Evolutionary conservation across 2,329 filamentous ascomycete species (phyloP).

Genomic region (Diaporthe humulicola): DNA sequence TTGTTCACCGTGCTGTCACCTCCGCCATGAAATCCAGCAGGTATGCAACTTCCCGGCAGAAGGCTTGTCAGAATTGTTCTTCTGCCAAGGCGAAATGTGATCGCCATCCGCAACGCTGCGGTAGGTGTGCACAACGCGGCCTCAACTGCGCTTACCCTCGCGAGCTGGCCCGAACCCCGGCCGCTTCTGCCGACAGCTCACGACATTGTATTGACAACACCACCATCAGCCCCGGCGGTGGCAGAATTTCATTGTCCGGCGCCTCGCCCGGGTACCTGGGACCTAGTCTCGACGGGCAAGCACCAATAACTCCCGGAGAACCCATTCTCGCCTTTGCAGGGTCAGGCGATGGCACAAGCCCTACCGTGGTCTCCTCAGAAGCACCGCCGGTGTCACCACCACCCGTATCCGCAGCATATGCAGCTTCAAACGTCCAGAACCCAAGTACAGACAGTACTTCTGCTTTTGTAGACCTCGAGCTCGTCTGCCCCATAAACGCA

Average conservation of each 20-base stretch:
- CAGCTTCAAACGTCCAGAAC: not conserved
- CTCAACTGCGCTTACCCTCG: constrained; percentile 50
- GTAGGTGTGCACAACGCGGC: constrained; percentile 48
- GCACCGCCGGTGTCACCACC: not conserved
- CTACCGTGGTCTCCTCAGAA: not conserved
- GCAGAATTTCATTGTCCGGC: not conserved
- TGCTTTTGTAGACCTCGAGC: constrained; percentile 44
- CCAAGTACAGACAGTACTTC: not conserved
- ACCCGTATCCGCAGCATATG: not conserved
- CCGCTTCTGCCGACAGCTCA: not conserved
- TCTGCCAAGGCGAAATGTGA: constrained; percentile 57
- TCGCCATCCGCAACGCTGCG: constrained; percentile 49
- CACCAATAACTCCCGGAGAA: not conserved
- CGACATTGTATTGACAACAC: not conserved
- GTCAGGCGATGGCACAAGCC: not conserved
- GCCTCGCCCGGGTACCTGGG: not conserved
- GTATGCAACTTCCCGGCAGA: not conserved
- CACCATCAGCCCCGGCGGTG: not conserved
- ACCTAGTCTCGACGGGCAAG: not conserved
- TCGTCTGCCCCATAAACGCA: constrained; percentile 60
- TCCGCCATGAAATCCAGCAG: not conserved
- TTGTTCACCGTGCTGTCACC: not conserved
- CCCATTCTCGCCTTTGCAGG: not conserved
- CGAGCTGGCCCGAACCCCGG: not conserved
- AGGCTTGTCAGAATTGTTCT: constrained; percentile 53